Evolutionary conservation across 192 early-diverging fungal genomes (phyloP), one percentile per base, ranked within the genome.

Genomic region (Lobosporangium transversale): DNA sequence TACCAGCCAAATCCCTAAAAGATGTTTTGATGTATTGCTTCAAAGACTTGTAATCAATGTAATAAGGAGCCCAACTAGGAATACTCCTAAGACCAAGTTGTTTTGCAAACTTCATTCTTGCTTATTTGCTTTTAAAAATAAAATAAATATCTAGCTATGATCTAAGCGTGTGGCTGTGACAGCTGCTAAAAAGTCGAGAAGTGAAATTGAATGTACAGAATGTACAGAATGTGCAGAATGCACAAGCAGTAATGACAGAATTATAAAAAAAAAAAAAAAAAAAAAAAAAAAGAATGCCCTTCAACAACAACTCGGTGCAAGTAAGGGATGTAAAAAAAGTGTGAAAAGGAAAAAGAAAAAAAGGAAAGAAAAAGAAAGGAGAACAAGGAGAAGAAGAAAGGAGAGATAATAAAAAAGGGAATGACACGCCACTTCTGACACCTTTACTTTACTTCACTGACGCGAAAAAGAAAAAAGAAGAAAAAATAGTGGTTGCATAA

Each of bases 61-160:
- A 88, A 53, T 84, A 79, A 23, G 69, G 49, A 12, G 83, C 79
- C 83, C 83, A 86, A 18, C 78, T 78, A 10, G 85, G 83, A 31
- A 88, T 82, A 43, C 74, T 80, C 30, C 83, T 63, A 10, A 88
- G 70, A 12, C 81, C 75, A 20, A 86, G 79, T 36, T 88, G 87
- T 59, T 88, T 84, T 52, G 84, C 83, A 80, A 86, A 88, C 78
- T 84, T 85, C 82, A 86, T 87, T 45, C 37, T 53, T 32, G 47
- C 10, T 14, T 17, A 21, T 43, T 21, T 44, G 47, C 10, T 23
- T 35, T 18, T 21, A 7, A 47, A 36, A 44, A 48, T 57, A 20
- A 32, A 43, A 48, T 31, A 9, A n/a, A n/a, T n/a, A n/a, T n/a
- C n/a, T n/a, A n/a, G n/a, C n/a, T n/a, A n/a, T n/a, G n/a, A n/a